Evolutionary conservation across 108 stramenopile genomes (phyloP).

Genomic region (Aurantiochytrium sp.): DNA sequence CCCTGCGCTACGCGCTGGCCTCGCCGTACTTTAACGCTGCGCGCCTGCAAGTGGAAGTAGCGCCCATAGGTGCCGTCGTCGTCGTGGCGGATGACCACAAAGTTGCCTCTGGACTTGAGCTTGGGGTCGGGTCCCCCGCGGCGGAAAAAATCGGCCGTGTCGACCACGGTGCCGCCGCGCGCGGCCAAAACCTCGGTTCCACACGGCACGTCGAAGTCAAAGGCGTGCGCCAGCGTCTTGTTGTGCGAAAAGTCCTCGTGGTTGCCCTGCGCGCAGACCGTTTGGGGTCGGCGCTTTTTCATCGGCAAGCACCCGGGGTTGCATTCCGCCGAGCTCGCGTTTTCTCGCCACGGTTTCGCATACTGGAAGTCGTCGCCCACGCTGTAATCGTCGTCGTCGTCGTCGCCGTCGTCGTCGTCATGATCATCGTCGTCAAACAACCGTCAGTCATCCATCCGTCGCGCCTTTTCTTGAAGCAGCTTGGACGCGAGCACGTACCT

Average conservation of each 20-base stretch:
- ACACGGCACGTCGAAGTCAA: slow-evolving; percentile 38
- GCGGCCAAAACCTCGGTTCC: slow-evolving; percentile 43
- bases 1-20: slow-evolving; percentile 43
- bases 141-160: slow-evolving; percentile 38
- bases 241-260: slow-evolving; percentile 38
- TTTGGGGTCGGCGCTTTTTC: no score
- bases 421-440: no score
- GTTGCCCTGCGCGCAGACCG: slow-evolving; percentile 36
- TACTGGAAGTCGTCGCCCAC: no score
- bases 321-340: no score
- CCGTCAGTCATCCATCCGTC: no score
- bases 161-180: slow-evolving; percentile 41
- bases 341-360: no score
- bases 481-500: no score
- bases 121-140: slow-evolving; percentile 33
- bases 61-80: slow-evolving; percentile 51
- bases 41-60: slow-evolving; percentile 41
- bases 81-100: slow-evolving; percentile 45
- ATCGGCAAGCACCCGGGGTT: no score
- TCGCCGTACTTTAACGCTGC: slow-evolving; percentile 29
- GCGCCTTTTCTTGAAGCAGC: no score
- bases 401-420: no score
- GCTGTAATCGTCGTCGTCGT: no score
- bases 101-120: slow-evolving; percentile 45
- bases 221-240: slow-evolving; percentile 40